Conservation (phyloP, 2,329 filamentous ascomycete species). For the Hypoxylon sp. region DNA sequence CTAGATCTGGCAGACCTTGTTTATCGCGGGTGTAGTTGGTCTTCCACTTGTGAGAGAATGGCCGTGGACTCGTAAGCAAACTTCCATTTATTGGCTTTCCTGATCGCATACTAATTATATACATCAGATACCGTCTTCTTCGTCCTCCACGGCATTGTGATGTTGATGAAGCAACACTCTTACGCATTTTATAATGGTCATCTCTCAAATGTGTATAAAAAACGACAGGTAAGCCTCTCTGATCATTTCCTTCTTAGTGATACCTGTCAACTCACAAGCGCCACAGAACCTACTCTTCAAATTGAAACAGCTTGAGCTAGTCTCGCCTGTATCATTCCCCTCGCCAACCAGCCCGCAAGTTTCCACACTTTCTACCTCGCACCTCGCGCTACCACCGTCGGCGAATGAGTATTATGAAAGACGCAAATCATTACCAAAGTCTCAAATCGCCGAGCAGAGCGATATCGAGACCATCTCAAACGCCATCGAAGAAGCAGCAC, state of each 20-base stretch:
- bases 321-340: conserved; percentile 60
- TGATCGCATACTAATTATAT: conserved; percentile 10
- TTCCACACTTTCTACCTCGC: conserved; percentile 59
- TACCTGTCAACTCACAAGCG: conserved; percentile 1
- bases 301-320: conserved; percentile 68
- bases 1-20: conserved; percentile 75
- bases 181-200: conserved; percentile 85
- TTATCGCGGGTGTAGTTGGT: conserved; percentile 70
- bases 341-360: conserved; percentile 57
- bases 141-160: conserved; percentile 77
- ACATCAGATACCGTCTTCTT: conserved; percentile 60
- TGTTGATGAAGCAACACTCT: conserved; percentile 87
- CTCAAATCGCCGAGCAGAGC: conserved; percentile 41
- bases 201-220: conserved; percentile 69
- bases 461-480: conserved; percentile 71
- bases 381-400: conserved; percentile 58
- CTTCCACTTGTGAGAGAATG: conserved; percentile 78
- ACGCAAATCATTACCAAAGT: conserved; percentile 54
- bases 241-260: neutral
- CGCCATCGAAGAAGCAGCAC: conserved; percentile 70
- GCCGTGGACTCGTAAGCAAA: conserved; percentile 75
- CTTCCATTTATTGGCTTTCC: neutral
- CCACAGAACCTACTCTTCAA: conserved; percentile 55
- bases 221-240: conserved; percentile 49
- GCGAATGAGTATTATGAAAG: conserved; percentile 57